Evolutionary conservation across 2,329 filamentous ascomycete genomes (phyloP), one percentile per base, ranked within the genome.

Genomic region (Chaetomiaceae sp.): DNA sequence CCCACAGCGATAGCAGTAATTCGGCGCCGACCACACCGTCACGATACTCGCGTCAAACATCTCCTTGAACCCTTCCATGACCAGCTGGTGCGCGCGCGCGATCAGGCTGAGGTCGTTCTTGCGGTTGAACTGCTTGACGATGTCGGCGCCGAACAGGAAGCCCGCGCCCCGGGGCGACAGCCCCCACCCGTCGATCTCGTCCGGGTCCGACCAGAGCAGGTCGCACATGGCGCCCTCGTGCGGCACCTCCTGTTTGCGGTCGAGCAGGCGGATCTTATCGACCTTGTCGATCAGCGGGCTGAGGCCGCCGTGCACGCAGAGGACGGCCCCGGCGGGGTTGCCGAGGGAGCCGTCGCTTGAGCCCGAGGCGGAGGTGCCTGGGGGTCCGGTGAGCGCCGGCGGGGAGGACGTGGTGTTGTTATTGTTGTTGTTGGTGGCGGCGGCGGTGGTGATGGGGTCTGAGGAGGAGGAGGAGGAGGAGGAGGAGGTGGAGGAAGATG

Each of bases 151-250:
- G 61, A 99, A 99, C 11, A 97, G 77, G 74, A 96, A 99, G 1
- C 94, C 94, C 0, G 94, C 94, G 9, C 94, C 94, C 33, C 92
- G 89, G 0, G 94, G 94, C 1, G 89, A 95, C 5, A 97, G 75
- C 10, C 91, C 92, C 94, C 94, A 99, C 55, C 91, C 92, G 66
- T 96, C 91, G 58, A 96, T 96, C 64, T 99, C 94, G 69, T 99
- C 94, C 0, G 94, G 94, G 66, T 99, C 94, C 0, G 90, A 96
- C 94, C 94, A 99, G 2, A 99, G 80, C 1, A 99, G 78, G 70
- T 99, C 94, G 71, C 94, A 99, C 94, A 99, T 99, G 66, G 94
- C 90, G 51, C 94, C 94, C 73, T 99, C 94, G 67, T 99, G 94
- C 0, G 94, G 94, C 0, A 99, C 94, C 73, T 99, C 94, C 73